These are phyloP conservation scores for Sordariomycetes sp. DNA, from an alignment of 2,329 filamentous ascomycete species.

Conservation along the genomic window DNA sequence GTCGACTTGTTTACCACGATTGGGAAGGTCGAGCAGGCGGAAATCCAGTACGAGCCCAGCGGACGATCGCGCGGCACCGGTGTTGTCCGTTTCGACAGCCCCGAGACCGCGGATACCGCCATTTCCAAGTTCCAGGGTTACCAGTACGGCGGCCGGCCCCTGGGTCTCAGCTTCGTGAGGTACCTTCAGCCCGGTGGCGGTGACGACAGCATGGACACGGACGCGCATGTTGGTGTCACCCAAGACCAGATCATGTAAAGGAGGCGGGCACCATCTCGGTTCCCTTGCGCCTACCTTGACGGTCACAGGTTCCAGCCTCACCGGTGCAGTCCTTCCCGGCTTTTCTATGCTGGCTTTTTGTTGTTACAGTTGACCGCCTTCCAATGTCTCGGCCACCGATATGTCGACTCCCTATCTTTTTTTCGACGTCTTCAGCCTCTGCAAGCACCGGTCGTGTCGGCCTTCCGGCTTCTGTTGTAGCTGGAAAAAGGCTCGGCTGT, in stretches of 20 bases:
- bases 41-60: conserved; percentile 97
- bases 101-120: conserved; percentile 80
- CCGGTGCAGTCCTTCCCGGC: background rate
- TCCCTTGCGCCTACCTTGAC: background rate
- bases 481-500: background rate
- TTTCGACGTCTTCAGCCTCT: background rate
- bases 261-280: background rate
- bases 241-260: conserved; percentile 94
- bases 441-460: background rate
- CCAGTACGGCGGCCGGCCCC: conserved; percentile 88
- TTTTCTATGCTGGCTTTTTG: background rate
- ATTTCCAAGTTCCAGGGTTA: conserved; percentile 98
- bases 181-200: conserved; percentile 62
- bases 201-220: conserved; percentile 60
- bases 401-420: background rate
- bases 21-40: conserved; percentile 94
- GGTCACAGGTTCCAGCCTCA: background rate
- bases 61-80: conserved; percentile 90
- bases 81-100: conserved; percentile 84
- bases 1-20: conserved; percentile 96
- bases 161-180: conserved; percentile 89
- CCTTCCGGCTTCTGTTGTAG: background rate
- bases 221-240: conserved; percentile 66
- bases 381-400: background rate
- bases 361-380: background rate